These are phyloP conservation scores for Starmerella bombi DNA, from an alignment of 805 yeast species.

Conservation along the genomic window DNA sequence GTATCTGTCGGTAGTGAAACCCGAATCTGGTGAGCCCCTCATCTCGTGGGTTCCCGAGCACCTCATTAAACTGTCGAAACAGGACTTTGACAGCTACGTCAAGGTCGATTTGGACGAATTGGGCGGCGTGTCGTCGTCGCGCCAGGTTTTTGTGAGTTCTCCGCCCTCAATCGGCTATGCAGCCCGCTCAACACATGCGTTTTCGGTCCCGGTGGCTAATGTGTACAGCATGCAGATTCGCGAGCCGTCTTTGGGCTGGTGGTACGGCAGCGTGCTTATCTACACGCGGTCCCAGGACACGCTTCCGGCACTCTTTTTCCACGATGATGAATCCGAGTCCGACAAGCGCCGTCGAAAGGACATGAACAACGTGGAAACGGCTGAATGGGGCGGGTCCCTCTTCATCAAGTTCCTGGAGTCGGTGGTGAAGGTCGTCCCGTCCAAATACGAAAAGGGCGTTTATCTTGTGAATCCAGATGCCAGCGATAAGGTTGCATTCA, in stretches of 20 bases:
- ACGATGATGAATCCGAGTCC: slow-evolving; percentile 65
- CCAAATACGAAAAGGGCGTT: slow-evolving; percentile 59
- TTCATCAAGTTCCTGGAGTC: slow-evolving; percentile 44
- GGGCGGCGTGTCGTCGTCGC: slow-evolving; percentile 20
- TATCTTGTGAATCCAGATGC: slow-evolving; percentile 66
- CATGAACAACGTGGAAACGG: slow-evolving; percentile 4
- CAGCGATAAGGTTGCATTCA: slow-evolving; percentile 48
- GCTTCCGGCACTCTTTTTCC: slow-evolving; percentile 79
- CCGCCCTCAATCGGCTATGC: slow-evolving; percentile 35
- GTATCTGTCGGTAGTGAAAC: slow-evolving; percentile 50
- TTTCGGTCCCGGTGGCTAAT: slow-evolving; percentile 45
- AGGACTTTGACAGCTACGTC: slow-evolving; percentile 37
- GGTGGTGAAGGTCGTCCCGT: slow-evolving; percentile 49
- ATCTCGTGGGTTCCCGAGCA: slow-evolving; percentile 55
- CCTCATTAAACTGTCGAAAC: slow-evolving; percentile 28
- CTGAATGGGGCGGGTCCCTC: slow-evolving; percentile 81
- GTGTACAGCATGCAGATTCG: slow-evolving; percentile 72
- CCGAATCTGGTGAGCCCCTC: slow-evolving; percentile 41
- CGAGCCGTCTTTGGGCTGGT: slow-evolving; percentile 73
- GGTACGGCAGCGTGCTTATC: slow-evolving; percentile 79
- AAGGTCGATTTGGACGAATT: slow-evolving; percentile 36
- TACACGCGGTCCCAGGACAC: slow-evolving; percentile 49
- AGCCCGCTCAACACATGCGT: slow-evolving; percentile 50
- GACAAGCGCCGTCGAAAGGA: slow-evolving; percentile 48
- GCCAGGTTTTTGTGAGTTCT: slow-evolving; percentile 32